Conservation (phyloP, 345 rosid species). For the Heritiera littoralis region DNA sequence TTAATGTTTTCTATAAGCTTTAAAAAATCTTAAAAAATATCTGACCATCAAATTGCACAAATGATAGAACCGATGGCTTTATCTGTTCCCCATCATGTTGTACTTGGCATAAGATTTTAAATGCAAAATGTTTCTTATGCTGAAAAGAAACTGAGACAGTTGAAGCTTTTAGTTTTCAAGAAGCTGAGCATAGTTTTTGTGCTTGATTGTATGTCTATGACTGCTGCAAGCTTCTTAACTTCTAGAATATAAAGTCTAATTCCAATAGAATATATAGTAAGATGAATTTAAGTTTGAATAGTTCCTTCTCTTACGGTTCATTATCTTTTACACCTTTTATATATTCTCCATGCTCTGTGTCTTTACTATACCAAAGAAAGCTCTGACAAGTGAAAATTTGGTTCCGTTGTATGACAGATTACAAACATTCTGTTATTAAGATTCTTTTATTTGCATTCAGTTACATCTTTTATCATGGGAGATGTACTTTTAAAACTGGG, state of each 20-base stretch:
- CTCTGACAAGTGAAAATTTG: not conserved
- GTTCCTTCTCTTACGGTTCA: not conserved
- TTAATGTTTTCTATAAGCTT: not conserved
- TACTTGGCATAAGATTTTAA: not conserved
- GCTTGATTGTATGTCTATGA: conserved; percentile 2
- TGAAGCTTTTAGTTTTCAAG: not conserved
- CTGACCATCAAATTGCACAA: not conserved
- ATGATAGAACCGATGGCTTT: not conserved
- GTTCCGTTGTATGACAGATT: not conserved
- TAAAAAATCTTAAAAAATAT: not conserved
- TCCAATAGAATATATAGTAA: not conserved
- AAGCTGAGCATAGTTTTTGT: not conserved
- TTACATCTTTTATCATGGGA: not conserved
- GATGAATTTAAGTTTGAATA: not conserved
- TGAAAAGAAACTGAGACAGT: not conserved
- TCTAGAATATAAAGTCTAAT: not conserved
- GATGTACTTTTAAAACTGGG: not conserved
- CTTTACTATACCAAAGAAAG: not conserved
- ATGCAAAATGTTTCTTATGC: not conserved
- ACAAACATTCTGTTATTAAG: not conserved
- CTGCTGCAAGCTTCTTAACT: not conserved
- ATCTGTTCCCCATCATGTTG: not conserved
- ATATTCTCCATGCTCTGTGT: not conserved
- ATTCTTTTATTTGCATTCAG: not conserved
- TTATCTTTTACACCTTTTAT: not conserved